Conservation (phyloP, 2,329 filamentous ascomycete species). For the Colletotrichum musae region DNA sequence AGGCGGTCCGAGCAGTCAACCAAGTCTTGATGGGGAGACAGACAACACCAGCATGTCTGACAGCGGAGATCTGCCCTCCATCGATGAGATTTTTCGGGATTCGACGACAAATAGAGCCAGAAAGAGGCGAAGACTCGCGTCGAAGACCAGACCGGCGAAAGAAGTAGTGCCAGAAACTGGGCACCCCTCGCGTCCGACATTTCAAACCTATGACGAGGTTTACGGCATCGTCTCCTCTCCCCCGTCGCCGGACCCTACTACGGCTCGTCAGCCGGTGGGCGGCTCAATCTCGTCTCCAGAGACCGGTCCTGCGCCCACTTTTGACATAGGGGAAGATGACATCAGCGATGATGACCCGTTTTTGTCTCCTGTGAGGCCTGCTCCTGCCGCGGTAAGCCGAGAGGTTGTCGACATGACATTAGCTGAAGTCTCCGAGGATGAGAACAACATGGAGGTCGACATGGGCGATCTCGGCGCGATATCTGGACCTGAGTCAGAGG, state of each 20-base stretch:
- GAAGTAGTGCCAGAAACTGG: background rate
- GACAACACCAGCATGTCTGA: constrained; percentile 55
- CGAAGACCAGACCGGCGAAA: background rate
- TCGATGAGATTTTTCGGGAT: constrained; percentile 48
- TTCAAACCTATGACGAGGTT: constrained; percentile 35
- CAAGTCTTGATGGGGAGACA: constrained; percentile 53
- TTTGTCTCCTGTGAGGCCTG: background rate
- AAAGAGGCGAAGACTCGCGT: constrained; percentile 12
- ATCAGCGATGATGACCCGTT: background rate
- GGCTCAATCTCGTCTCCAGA: background rate
- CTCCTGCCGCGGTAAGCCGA: background rate
- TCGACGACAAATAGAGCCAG: constrained; percentile 7
- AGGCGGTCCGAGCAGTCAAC: constrained; percentile 51
- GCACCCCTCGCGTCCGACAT: constrained; percentile 14
- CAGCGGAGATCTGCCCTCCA: constrained; percentile 53
- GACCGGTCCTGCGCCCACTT: background rate
- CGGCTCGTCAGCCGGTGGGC: background rate
- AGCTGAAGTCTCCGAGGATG: constrained; percentile 33
- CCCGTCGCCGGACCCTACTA: background rate
- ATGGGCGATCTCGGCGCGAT: constrained; percentile 25
- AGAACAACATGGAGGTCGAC: constrained; percentile 32
- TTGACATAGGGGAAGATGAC: background rate
- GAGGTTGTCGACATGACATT: constrained; percentile 36
- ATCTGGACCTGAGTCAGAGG: constrained; percentile 25
- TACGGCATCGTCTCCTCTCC: constrained; percentile 27